Evolutionary conservation across 202 grass and related monocot genomes (phyloP).

Genomic region (Musa balbisiana): DNA sequence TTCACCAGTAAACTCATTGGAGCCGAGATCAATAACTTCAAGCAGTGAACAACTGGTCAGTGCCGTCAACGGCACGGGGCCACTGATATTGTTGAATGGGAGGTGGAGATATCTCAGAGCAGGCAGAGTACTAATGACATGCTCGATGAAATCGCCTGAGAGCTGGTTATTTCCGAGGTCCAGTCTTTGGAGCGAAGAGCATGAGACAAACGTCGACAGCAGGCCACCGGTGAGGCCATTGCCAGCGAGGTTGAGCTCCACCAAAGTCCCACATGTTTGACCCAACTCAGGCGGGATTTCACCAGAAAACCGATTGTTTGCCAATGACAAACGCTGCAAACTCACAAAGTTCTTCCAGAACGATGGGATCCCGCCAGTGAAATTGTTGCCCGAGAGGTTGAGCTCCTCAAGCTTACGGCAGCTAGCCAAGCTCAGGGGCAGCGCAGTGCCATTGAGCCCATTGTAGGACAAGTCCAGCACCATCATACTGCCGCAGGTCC

Average conservation of each 20-base stretch:
- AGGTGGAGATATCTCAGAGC: constrained; percentile 52
- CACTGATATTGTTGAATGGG: constrained; percentile 78
- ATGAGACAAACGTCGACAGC: constrained; percentile 52
- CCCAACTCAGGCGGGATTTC: constrained; percentile 53
- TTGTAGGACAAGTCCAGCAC: constrained; percentile 71
- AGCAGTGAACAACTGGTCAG: constrained; percentile 55
- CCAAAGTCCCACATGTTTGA: constrained; percentile 49
- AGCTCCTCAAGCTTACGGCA: constrained; percentile 49
- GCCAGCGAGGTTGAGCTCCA: constrained; percentile 47
- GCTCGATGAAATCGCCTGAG: constrained; percentile 52
- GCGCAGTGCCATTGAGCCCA: constrained; percentile 23
- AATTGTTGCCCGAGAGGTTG: constrained; percentile 61
- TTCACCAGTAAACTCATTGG: constrained; percentile 53
- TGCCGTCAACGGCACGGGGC: constrained; percentile 40
- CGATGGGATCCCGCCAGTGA: constrained; percentile 36
- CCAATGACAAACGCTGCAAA: constrained; percentile 49
- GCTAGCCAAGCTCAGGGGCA: constrained; percentile 45
- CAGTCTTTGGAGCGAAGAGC: constrained; percentile 49
- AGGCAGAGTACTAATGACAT: constrained; percentile 49
- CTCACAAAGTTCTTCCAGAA: constrained; percentile 39
- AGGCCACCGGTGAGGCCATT: constrained; percentile 54
- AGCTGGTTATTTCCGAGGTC: constrained; percentile 65
- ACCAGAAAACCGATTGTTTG: constrained; percentile 44
- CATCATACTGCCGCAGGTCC: constrained; percentile 43
- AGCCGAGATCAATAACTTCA: constrained; percentile 62